phyloP scores from a whole-genome alignment of 441 rosid genomes.

The Populus trichocarpa region DNA sequence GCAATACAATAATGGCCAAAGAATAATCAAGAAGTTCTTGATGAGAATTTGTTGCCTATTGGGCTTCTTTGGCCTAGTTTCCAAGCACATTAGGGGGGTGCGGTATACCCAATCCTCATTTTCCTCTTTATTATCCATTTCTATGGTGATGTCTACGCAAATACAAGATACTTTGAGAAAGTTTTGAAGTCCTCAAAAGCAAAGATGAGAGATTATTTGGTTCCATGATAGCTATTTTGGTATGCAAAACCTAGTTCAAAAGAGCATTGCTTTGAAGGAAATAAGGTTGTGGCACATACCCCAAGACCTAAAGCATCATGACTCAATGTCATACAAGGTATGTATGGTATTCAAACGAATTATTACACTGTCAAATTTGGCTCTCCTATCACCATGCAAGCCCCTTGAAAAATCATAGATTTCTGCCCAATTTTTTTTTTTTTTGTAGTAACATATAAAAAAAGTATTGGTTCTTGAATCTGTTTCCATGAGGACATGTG shows the following conservation, averaged over 20 bases:
- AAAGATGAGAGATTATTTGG: not conserved
- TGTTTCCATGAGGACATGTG: not conserved
- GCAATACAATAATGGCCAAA: too few relatives aligned
- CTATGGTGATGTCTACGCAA: too few relatives aligned
- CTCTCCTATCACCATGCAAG: not conserved
- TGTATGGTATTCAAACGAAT: not conserved
- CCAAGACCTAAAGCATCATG: not conserved
- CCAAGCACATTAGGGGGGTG: too few relatives aligned
- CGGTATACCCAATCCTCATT: too few relatives aligned
- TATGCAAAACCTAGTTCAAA: not conserved
- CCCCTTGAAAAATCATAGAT: not conserved
- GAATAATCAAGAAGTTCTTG: too few relatives aligned
- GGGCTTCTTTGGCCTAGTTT: too few relatives aligned
- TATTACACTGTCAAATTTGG: not conserved
- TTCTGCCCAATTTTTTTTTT: not conserved
- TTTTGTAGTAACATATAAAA: not conserved
- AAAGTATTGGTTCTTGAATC: not conserved
- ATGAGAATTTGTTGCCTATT: too few relatives aligned
- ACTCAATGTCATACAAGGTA: not conserved
- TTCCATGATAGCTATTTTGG: not conserved
- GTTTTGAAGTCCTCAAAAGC: not conserved
- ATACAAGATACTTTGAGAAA: not conserved
- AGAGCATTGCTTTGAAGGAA: not conserved
- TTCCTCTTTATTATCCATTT: too few relatives aligned
- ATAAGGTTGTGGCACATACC: not conserved